Conservation (phyloP, 1,139 yeast species). For the Saccharomycopsis hybrid region DNA sequence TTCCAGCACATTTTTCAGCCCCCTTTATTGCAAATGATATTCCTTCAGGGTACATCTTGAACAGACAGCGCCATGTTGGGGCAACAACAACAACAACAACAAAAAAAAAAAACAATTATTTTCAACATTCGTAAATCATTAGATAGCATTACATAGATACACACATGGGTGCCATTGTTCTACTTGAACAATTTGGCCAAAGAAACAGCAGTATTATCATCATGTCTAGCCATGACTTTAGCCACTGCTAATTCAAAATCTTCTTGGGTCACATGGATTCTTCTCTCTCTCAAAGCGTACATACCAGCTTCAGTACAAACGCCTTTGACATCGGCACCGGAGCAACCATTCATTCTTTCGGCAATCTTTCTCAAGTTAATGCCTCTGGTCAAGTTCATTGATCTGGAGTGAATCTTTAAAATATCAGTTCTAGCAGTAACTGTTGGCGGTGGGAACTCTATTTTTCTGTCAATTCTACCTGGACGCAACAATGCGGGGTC, state of each 20-base stretch:
- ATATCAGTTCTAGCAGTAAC: constrained; percentile 94
- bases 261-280: constrained; percentile 96
- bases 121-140: too few species aligned
- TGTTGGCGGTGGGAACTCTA: constrained; percentile 97
- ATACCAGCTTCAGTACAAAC: constrained; percentile 99
- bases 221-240: constrained; percentile 87
- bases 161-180: too few species aligned
- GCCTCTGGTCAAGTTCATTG: constrained; percentile 96
- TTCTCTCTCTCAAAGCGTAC: constrained; percentile 95
- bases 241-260: constrained; percentile 98
- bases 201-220: constrained; percentile 77
- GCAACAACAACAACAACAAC: too few species aligned
- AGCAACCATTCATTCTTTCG: constrained; percentile 96
- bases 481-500: constrained; percentile 97
- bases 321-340: constrained; percentile 99
- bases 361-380: constrained; percentile 91
- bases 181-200: constrained; percentile 89
- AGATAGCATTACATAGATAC: too few species aligned
- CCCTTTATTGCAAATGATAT: too few species aligned
- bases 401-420: constrained; percentile 87
- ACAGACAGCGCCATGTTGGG: too few species aligned
- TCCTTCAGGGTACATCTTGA: too few species aligned
- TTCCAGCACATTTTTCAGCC: too few species aligned
- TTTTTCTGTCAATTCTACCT: constrained; percentile 95
- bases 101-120: too few species aligned